These are phyloP conservation scores for Zopfia rhizophila DNA, from an alignment of 2,329 filamentous ascomycete species.

Conservation along the genomic window DNA sequence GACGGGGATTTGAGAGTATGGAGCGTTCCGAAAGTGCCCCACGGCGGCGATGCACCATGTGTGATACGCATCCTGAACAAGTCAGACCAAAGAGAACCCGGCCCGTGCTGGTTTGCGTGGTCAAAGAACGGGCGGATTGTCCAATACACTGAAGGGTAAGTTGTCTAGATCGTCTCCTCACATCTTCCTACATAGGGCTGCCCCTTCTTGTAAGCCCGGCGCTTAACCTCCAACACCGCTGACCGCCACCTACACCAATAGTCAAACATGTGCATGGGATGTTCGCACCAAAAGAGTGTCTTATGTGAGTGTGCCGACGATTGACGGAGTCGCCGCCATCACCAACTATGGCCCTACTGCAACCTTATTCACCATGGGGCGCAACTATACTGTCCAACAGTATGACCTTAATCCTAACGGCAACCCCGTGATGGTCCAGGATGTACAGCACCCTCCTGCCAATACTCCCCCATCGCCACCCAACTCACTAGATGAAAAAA, in stretches of 20 bases:
- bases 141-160: conserved; percentile 90
- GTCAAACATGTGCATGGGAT: conserved; percentile 95
- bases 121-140: conserved; percentile 97
- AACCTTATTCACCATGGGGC: conserved; percentile 89
- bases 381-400: conserved; percentile 90
- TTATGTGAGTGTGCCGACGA: conserved; percentile 85
- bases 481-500: conserved; percentile 79
- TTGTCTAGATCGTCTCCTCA: conserved; percentile 36
- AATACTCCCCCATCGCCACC: conserved; percentile 83
- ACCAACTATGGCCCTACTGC: conserved; percentile 90
- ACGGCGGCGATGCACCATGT: conserved; percentile 77
- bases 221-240: conserved; percentile 33
- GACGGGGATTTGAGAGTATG: conserved; percentile 95
- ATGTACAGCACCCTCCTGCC: conserved; percentile 85
- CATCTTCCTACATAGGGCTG: conserved; percentile 18
- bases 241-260: conserved; percentile 36
- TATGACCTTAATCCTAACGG: conserved; percentile 84
- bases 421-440: conserved; percentile 80
- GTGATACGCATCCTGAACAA: conserved; percentile 88
- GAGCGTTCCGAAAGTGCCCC: conserved; percentile 88
- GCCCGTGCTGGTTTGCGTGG: conserved; percentile 97
- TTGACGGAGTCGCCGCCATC: conserved; percentile 82
- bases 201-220: conserved; percentile 16
- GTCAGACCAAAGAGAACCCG: conserved; percentile 75
- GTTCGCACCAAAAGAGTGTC: conserved; percentile 97